A percentile compares a stretch with the other conserved stretches of the same genome.
Evolutionary conservation across 208 protist species (phyloP).

Genomic region (Trypanosoma rangeli): DNA sequence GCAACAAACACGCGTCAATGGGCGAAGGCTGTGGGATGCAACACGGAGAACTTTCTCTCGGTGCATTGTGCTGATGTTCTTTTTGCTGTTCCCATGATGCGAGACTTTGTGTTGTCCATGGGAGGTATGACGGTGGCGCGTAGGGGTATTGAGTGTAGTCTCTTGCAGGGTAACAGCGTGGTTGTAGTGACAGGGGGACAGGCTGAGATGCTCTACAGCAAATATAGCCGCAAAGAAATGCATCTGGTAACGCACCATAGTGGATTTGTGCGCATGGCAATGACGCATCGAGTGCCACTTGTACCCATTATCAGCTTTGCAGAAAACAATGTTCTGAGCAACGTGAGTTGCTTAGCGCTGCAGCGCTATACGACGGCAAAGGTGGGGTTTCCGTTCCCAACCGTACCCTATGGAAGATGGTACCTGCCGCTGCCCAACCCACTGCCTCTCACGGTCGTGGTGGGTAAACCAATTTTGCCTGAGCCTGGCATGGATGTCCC

Average conservation of each 20-base stretch:
- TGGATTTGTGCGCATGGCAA: constrained; percentile 62
- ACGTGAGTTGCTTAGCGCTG: constrained; percentile 43
- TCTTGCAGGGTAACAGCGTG: constrained; percentile 41
- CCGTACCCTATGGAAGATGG: constrained; percentile 56
- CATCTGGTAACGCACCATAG: constrained; percentile 68
- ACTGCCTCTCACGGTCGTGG: constrained; percentile 47
- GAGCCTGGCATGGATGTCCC: constrained; percentile 32
- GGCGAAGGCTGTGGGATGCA: constrained; percentile 39
- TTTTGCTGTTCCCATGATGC: constrained; percentile 65
- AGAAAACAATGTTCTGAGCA: constrained; percentile 65
- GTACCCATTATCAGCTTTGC: constrained; percentile 70
- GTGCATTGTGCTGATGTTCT: constrained; percentile 63
- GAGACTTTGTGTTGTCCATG: constrained; percentile 50
- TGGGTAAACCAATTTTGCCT: constrained; percentile 55
- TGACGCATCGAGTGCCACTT: constrained; percentile 50
- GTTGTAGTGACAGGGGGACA: constrained; percentile 78
- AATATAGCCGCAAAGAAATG: constrained; percentile 51
- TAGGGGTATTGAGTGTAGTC: constrained; percentile 43
- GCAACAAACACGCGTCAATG: constrained; percentile 41
- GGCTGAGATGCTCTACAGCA: constrained; percentile 65
- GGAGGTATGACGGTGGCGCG: constrained; percentile 49
- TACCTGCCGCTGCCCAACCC: constrained; percentile 52
- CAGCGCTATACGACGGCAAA: constrained; percentile 58
- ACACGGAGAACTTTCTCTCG: constrained; percentile 36
- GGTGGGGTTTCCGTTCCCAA: constrained; percentile 66